Percentiles rank a stretch among this genome's conserved stretches.
phyloP scores from a whole-genome alignment of 2,329 filamentous ascomycete genomes.

The Claviceps digitariae region DNA sequence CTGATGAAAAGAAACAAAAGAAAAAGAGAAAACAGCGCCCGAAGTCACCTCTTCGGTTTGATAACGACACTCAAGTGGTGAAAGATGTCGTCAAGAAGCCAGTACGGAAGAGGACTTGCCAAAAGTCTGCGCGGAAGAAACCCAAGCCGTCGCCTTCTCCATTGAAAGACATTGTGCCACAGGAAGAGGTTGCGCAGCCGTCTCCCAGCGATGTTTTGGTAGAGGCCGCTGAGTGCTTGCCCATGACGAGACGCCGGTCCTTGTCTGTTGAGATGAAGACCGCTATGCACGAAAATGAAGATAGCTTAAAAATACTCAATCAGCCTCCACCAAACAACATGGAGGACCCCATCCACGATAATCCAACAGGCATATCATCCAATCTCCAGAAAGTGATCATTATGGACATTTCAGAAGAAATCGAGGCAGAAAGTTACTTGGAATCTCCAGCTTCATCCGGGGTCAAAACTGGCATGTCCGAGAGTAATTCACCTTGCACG shows the following conservation, averaged over 20 bases:
- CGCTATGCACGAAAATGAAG: background rate
- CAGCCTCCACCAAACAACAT: background rate
- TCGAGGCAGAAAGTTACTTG: background rate
- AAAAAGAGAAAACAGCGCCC: slow-evolving; percentile 20
- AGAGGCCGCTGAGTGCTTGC: background rate
- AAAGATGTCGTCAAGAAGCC: slow-evolving; percentile 4
- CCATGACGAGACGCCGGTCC: background rate
- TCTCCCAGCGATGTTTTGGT: background rate
- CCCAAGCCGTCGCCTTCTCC: background rate
- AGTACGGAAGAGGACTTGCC: slow-evolving; percentile 1
- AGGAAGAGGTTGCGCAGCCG: background rate
- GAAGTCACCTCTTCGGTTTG: slow-evolving; percentile 20
- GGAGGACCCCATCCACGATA: background rate
- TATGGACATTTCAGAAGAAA: background rate
- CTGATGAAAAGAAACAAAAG: background rate
- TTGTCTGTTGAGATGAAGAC: background rate
- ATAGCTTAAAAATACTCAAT: background rate
- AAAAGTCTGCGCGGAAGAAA: background rate
- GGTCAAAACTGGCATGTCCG: background rate
- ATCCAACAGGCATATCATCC: background rate
- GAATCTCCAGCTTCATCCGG: background rate
- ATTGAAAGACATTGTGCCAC: background rate
- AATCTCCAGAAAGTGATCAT: background rate
- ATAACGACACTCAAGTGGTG: slow-evolving; percentile 17
- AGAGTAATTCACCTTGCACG: background rate